These are phyloP conservation scores for Graphilbum sp. DNA, from an alignment of 2,329 filamentous ascomycete genomes.

Conservation along the genomic window DNA sequence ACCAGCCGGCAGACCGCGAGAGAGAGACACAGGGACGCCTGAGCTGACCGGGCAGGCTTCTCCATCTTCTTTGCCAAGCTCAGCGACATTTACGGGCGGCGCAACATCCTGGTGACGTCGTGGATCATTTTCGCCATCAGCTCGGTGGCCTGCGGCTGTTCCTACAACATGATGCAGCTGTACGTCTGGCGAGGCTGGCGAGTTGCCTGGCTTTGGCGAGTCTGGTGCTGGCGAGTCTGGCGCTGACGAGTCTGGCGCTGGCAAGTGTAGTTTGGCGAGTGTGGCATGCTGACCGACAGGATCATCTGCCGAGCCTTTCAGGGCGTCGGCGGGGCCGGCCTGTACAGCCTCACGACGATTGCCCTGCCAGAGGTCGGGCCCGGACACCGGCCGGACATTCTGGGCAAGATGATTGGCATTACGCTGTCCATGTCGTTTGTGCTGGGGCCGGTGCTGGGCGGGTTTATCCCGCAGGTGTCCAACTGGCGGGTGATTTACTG, in stretches of 20 bases:
- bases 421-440: conserved; percentile 42
- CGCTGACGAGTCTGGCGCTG: too few species aligned
- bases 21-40: too few species aligned
- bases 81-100: conserved; percentile 26
- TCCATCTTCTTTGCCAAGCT: conserved; percentile 13
- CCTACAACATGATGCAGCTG: conserved; percentile 17
- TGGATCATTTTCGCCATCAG: conserved; percentile 23
- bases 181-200: neutral
- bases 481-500: conserved; percentile 45
- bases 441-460: conserved; percentile 40
- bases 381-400: conserved; percentile 31
- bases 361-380: conserved; percentile 40
- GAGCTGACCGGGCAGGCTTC: too few species aligned
- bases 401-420: conserved; percentile 37
- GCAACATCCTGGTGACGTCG: conserved; percentile 18
- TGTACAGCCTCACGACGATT: conserved; percentile 44
- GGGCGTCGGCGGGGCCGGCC: conserved; percentile 42
- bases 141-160: conserved; percentile 22
- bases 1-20: too few species aligned
- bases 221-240: too few species aligned
- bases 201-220: too few species aligned
- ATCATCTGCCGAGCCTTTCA: conserved; percentile 43
- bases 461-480: conserved; percentile 33
- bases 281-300: too few species aligned
- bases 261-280: too few species aligned